A percentile compares a stretch with the other conserved stretches of the same genome.
phyloP scores from a whole-genome alignment of 2,329 filamentous ascomycete genomes.

The Venturia effusa region DNA sequence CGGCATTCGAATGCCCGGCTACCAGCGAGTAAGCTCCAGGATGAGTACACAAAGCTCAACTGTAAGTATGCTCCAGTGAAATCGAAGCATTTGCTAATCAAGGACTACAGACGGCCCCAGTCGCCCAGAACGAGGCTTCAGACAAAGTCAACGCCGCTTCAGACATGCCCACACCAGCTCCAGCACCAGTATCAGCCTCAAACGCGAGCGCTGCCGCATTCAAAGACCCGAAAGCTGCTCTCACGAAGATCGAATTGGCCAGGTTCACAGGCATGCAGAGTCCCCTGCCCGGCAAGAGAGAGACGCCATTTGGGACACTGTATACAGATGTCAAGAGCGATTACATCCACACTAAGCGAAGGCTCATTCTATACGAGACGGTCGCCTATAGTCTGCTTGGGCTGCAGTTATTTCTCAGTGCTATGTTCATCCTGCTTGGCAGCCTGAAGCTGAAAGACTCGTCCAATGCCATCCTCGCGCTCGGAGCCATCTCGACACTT shows the following conservation, averaged over 20 bases:
- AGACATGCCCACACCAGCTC: not conserved
- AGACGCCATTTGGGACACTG: not conserved
- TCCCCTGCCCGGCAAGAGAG: not conserved
- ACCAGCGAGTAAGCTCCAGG: not conserved
- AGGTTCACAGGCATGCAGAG: not conserved
- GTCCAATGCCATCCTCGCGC: not conserved
- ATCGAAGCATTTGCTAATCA: not conserved
- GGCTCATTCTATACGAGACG: not conserved
- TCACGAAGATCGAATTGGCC: not conserved
- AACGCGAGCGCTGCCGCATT: not conserved
- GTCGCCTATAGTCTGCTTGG: not conserved
- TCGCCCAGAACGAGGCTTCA: not conserved
- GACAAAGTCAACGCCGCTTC: not conserved
- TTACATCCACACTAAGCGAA: not conserved
- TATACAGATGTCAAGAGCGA: not conserved
- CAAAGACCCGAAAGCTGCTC: not conserved
- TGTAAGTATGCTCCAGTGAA: not conserved
- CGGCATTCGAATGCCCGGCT: not conserved
- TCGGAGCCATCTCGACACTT: not conserved
- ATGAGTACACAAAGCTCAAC: not conserved
- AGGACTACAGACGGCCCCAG: not conserved
- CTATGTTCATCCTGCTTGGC: not conserved
- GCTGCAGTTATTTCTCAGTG: not conserved
- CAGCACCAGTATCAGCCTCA: not conserved
- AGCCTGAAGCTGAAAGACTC: not conserved